These are phyloP conservation scores for Larix sibirica DNA, from an alignment of 83 land plant species.

Conservation along the genomic window DNA sequence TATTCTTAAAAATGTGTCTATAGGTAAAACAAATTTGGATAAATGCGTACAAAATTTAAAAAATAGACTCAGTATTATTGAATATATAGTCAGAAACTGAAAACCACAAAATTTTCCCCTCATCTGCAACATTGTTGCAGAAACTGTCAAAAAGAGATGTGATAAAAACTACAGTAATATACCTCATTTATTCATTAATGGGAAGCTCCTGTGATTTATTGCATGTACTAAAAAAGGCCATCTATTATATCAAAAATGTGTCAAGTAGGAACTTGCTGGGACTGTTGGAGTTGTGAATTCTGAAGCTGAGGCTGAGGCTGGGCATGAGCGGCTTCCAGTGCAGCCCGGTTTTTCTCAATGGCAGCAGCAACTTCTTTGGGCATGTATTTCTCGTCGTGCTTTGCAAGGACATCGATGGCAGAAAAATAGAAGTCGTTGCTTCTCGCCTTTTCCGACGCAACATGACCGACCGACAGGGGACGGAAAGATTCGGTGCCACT, in stretches of 20 bases:
- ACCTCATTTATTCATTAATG: background rate
- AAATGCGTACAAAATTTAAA: background rate
- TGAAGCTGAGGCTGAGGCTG: background rate
- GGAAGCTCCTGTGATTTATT: background rate
- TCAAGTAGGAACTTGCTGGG: background rate
- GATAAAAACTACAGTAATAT: background rate
- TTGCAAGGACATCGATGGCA: conserved; percentile 83
- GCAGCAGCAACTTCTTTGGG: conserved; percentile 80
- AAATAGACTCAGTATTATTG: background rate
- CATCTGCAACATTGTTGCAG: too few species aligned
- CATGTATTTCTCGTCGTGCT: conserved; percentile 98
- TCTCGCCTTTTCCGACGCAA: conserved; percentile 57
- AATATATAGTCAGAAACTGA: background rate
- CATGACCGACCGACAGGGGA: conserved; percentile 3
- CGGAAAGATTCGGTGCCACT: conserved; percentile 3
- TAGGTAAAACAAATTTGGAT: background rate
- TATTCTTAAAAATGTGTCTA: background rate
- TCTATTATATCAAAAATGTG: background rate
- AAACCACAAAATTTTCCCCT: background rate
- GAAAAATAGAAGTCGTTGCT: conserved; percentile 52
- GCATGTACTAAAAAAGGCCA: background rate
- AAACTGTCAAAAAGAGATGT: too few species aligned
- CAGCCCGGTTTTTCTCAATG: conserved; percentile 75
- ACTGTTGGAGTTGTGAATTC: background rate
- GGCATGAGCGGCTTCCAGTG: conserved; percentile 28